phyloP scores from a whole-genome alignment of 1,284 basidiomycete species.

The Pisolithus thermaeus region DNA sequence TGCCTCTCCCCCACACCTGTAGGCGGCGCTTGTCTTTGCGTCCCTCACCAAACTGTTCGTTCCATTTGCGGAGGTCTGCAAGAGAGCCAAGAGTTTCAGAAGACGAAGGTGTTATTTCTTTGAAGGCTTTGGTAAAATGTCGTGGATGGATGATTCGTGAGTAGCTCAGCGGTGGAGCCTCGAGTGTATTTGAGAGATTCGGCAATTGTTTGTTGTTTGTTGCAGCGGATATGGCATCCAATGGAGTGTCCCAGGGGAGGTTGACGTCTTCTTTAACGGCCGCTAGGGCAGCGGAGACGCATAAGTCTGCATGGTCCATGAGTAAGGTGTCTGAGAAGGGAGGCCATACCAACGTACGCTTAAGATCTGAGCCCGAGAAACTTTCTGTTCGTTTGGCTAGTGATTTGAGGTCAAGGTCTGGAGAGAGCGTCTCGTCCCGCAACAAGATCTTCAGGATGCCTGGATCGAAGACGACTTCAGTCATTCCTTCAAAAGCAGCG shows the following conservation, averaged over 20 bases:
- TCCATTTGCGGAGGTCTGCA: conserved; percentile 83
- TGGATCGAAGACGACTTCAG: conserved; percentile 22
- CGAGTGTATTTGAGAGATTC: conserved; percentile 4
- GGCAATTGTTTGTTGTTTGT: conserved; percentile 8
- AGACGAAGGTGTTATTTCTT: conserved; percentile 82
- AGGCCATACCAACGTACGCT: conserved; percentile 54
- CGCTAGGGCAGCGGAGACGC: conserved; percentile 83
- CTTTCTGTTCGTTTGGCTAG: conserved; percentile 75
- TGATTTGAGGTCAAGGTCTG: conserved; percentile 59
- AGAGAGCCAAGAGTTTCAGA: conserved; percentile 78
- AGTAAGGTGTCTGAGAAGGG: conserved; percentile 6
- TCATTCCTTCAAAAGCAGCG: conserved; percentile 2
- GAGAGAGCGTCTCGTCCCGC: conserved; percentile 65
- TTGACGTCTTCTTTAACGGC: conserved; percentile 79
- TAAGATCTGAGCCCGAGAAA: conserved; percentile 91
- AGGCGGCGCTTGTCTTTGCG: conserved; percentile 51
- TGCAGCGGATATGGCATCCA: conserved; percentile 13
- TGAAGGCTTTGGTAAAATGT: conserved; percentile 78
- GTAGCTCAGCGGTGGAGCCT: conserved; percentile 3
- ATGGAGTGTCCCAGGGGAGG: conserved; percentile 62
- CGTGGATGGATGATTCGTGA: conserved; percentile 46
- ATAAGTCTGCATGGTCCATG: conserved; percentile 58
- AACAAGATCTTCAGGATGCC: conserved; percentile 83
- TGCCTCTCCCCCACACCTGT: conserved; percentile 69
- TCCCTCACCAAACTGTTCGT: conserved; percentile 87